Conservation (phyloP, 768 basidiomycete species). For the Mycena latifolia region DNA sequence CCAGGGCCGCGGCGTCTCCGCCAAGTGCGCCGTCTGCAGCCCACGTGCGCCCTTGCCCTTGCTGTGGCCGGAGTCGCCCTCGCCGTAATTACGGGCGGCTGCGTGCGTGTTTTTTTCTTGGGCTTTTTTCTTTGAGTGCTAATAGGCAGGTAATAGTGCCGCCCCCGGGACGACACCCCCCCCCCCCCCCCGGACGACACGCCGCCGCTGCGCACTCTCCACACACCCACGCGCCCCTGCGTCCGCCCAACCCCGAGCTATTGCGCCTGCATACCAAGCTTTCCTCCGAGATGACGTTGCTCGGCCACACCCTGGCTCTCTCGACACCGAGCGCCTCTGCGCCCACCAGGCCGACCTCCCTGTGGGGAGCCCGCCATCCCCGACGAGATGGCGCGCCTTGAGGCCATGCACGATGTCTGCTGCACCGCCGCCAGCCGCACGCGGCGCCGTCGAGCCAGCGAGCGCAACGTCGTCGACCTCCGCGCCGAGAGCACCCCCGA, state of each 20-base stretch:
- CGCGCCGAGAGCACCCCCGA: constrained; percentile 89
- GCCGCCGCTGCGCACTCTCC: no score
- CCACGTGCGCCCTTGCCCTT: no score
- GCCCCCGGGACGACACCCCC: no score
- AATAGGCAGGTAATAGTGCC: no score
- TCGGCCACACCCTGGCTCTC: constrained; percentile 71
- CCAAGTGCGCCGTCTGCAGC: no score
- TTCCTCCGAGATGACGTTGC: constrained; percentile 73
- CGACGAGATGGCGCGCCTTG: constrained; percentile 95
- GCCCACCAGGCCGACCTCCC: constrained; percentile 88
- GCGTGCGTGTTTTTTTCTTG: no score
- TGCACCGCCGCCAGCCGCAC: constrained; percentile 76
- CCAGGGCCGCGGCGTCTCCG: no score
- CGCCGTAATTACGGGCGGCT: no score
- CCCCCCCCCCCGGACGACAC: no score
- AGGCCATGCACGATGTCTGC: constrained; percentile 95
- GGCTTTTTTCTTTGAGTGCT: no score
- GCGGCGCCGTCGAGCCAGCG: constrained; percentile 74
- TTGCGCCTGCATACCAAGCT: constrained; percentile 86
- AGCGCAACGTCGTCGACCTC: constrained; percentile 82
- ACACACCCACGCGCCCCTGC: constrained; percentile 71
- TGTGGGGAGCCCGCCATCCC: constrained; percentile 93
- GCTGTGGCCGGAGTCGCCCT: no score
- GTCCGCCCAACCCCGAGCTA: constrained; percentile 92
- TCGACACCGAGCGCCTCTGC: constrained; percentile 81